Conservation (phyloP, 2,329 filamentous ascomycete species). For the Dothideomycetes sp. region DNA sequence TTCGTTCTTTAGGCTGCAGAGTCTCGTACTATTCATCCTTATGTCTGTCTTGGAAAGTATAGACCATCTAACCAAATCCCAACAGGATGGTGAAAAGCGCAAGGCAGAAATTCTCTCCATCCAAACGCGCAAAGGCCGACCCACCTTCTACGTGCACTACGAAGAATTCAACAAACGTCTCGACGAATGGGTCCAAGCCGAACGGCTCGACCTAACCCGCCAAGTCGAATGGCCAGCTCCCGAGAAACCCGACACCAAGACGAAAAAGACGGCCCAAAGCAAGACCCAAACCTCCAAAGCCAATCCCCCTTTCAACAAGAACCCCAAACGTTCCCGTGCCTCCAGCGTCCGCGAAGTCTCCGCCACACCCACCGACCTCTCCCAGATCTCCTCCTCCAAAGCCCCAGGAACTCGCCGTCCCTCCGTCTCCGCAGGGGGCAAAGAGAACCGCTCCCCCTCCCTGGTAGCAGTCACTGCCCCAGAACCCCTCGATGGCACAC, state of each 20-base stretch:
- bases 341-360: conserved; percentile 37
- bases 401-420: conserved; percentile 32
- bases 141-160: conserved; percentile 93
- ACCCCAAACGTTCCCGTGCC: conserved; percentile 34
- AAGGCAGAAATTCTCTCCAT: conserved; percentile 97
- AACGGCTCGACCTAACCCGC: conserved; percentile 72
- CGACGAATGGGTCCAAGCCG: conserved; percentile 77
- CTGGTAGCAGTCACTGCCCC: conserved; percentile 29
- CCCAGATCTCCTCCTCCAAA: conserved; percentile 34
- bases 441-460: conserved; percentile 45
- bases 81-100: conserved; percentile 65
- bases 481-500: conserved; percentile 37
- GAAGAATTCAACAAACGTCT: conserved; percentile 93
- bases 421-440: conserved; percentile 41
- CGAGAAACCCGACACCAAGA: conserved; percentile 81
- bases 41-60: neutral
- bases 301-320: too few species aligned
- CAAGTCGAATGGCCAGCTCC: conserved; percentile 96
- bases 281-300: conserved; percentile 22
- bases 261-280: conserved; percentile 51
- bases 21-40: neutral
- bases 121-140: conserved; percentile 74
- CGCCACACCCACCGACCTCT: conserved; percentile 39
- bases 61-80: neutral
- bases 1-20: neutral